phyloP scores from a whole-genome alignment of 1,139 yeast genomes.

The Debaryomyces udenii region DNA sequence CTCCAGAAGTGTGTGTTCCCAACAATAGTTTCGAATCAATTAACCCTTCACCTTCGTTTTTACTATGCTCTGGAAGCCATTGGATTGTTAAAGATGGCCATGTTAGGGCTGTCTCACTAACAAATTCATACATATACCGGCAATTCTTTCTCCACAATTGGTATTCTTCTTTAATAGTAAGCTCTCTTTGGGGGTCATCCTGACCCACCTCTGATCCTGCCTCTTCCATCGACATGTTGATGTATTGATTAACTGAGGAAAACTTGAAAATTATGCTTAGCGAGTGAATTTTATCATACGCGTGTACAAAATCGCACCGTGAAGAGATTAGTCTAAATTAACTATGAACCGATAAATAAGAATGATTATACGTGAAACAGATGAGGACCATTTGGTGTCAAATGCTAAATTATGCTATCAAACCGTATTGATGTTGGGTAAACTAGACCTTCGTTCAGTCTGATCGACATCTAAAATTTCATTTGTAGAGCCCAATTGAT shows the following conservation, averaged over 20 bases:
- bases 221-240: slow-evolving; percentile 10
- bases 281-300: not conserved
- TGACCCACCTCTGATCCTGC: slow-evolving; percentile 1
- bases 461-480: slow-evolving; percentile 10
- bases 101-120: slow-evolving; percentile 72
- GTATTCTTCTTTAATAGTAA: slow-evolving; percentile 67
- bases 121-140: slow-evolving; percentile 78
- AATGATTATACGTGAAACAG: too few species aligned
- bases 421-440: slow-evolving; percentile 4
- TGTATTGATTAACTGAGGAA: not conserved
- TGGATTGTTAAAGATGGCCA: slow-evolving; percentile 84
- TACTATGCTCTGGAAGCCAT: slow-evolving; percentile 61
- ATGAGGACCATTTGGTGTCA: not conserved
- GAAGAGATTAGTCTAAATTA: too few species aligned
- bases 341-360: too few species aligned
- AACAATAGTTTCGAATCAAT: slow-evolving; percentile 55
- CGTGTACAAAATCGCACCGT: not conserved
- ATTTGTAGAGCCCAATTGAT: slow-evolving; percentile 4
- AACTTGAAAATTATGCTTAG: not conserved
- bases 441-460: slow-evolving; percentile 10
- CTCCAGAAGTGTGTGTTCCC: slow-evolving; percentile 89
- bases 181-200: slow-evolving; percentile 27
- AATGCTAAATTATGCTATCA: not conserved
- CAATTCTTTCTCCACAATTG: slow-evolving; percentile 80
- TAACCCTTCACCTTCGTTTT: slow-evolving; percentile 33